Evolutionary conservation across 495 filamentous ascomycete species (phyloP), one percentile per base, ranked within the genome.

Genomic region (Neurospora sp.): DNA sequence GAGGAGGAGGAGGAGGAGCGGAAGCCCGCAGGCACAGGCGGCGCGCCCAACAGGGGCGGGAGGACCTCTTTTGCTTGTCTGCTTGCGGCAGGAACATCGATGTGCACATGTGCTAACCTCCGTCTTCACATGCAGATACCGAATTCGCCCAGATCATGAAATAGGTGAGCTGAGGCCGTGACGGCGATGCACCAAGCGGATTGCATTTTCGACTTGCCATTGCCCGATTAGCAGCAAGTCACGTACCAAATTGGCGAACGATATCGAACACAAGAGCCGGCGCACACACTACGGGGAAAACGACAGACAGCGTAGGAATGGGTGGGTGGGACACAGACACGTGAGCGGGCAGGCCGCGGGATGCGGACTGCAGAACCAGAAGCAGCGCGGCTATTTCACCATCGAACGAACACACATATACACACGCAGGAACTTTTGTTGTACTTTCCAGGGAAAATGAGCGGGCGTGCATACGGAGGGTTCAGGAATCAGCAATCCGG

Each of bases 101-200:
- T 37, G 9, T 40, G 4, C 22, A 9, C 0, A 18, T 40, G 16
- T 39, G 71, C 82, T 83, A 71, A 84, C 71, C 22, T 3, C 68
- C 48, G 10, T 8, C 22, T 31, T 18, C 38, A 12, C 38, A 22
- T 31, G 40, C 76, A 97, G 94, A 97, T 84, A 93, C 95, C 84
- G 94, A 97, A 84, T 97, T 97, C 82, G 94, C 95, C 78, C 92
- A 94, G 83, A 90, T 97, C 80, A 97, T 97, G 94, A 77, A 79
- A 74, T 81, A 73, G 70, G 40, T 7, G 7, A 65, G 27, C 53
- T 65, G 14, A 35, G 14, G 4, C 1, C 8, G 20, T 7, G 53
- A 16, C 3, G 4, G 14, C 53, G 53, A 61, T 2, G 12, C 53
- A 61, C 22, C 4, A 53, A 1, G 9, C 38, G 38, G 38, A 39